Base-by-base conservation (phyloP, 75 land plant genomes). In the Pinus tabuliformis region DNA sequence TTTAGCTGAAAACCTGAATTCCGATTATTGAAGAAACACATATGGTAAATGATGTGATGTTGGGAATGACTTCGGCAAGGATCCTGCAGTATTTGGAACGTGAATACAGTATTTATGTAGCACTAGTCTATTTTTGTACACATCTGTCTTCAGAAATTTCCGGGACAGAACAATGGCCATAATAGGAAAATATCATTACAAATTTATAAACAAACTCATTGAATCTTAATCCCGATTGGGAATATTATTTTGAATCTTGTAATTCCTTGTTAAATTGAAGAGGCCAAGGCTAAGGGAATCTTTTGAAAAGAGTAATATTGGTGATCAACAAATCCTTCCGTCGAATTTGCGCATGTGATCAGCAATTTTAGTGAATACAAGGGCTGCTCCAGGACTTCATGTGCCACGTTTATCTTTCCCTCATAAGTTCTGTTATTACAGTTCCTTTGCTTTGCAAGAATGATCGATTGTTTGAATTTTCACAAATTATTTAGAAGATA, bases 371-470 rank as follows among this genome's bases (percentile, higher is more conserved):
- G 81, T 95, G 21, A 95, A 95, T 78, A 78, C 89, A 14, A 85
- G 96, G 75, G 81, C 80, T 64, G 28, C 84, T 15, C 78, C 92
- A 76, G 96, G 91, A 14, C 73, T 95, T 12, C 93, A 86, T 39
- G 97, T 92, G 22, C 61, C 18, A 18, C 21, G 3, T 59, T n/a
- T 59, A 13, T 59, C 21, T 42, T 7, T 28, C 52, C 74, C 24
- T 20, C 24, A 3, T 14, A 72, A 33, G 33, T 33, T 33, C 13
- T 72, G 6, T 5, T 59, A 59, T 18, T 18, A 59, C 21, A 18
- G 61, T 18, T 33, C 33, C 3, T 59, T 59, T 59, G 18, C 21
- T 18, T 18, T 6, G 0, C 61, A 59, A 3, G 18, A 59, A 59
- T 59, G 3, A n/a, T 18, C 5, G 20, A 59, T n/a, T n/a, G 5